Base-by-base conservation (phyloP, 2,329 filamentous ascomycete genomes). In the Anthostomella pinea region DNA sequence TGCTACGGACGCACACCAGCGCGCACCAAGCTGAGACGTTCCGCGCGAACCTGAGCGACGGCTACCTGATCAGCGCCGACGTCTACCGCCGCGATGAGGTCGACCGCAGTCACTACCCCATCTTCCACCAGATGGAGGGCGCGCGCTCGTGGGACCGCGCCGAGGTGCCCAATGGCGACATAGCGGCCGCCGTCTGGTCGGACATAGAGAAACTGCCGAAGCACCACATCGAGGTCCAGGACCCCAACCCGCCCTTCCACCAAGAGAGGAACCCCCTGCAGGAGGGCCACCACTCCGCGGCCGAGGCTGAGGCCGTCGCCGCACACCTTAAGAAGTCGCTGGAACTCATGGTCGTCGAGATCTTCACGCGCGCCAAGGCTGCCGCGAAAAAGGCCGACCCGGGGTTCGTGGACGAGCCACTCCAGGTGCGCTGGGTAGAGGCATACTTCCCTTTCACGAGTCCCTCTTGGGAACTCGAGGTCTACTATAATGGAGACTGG, bases 91-190 rank as follows among this genome's bases (percentile, higher is more conserved):
- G 93, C 48, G 93, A 98, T 75, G 90, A 91, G 38, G 85, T 98
- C 56, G 93, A 98, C 65, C 80, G 87, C 38, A 93, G 84, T 52
- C 93, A 98, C 66, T 97, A 97, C 65, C 93, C 93, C 0, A 81
- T 95, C 40, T 98, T 98, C 64, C 93, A 98, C 66, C 93, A 98
- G 67, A 97, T 97, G 90, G 93, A 98, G 63, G 91, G 89, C 9
- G 91, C 91, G 7, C 76, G 85, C 51, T 83, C 89, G 35, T 98
- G 93, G 91, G 85, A 93, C 57, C 78, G 87, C 8, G 70, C 59
- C 18, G 74, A 68, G 59, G 77, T 76, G 28, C 72, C 68, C 36
- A 69, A 63, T 41, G 73, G 71, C 13, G 75, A 84, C 46, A 60
- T 89, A 13, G 77, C 77, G 1, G 68, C 77, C 11, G 75, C 78